phyloP scores from a whole-genome alignment of 495 filamentous ascomycete genomes.

The Lichina pygmaea region DNA sequence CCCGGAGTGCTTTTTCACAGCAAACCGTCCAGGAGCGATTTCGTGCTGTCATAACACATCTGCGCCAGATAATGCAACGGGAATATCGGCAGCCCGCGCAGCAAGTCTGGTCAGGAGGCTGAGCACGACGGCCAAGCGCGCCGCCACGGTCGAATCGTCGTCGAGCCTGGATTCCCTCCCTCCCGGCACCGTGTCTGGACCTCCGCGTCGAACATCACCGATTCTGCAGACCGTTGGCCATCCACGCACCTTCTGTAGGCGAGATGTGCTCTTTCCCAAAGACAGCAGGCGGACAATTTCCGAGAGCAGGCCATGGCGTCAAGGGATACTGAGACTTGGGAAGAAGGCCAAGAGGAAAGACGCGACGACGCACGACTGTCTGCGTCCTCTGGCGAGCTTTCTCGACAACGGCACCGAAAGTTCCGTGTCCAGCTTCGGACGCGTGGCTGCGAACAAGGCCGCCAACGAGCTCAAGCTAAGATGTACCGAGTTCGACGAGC shows the following conservation, averaged over 20 bases:
- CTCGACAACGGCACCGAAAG: constrained; percentile 20
- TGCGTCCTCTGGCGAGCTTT: constrained; percentile 17
- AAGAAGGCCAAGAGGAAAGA: constrained; percentile 12
- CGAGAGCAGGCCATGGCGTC: constrained; percentile 15
- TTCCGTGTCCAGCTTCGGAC: constrained; percentile 28
- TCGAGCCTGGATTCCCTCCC: not conserved
- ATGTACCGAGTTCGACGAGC: constrained; percentile 84
- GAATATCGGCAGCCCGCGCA: not conserved
- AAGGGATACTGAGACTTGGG: constrained; percentile 24
- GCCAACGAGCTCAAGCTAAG: constrained; percentile 57
- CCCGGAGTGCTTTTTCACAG: constrained; percentile 20
- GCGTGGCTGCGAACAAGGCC: constrained; percentile 39
- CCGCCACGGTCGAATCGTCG: not conserved
- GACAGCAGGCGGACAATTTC: not conserved
- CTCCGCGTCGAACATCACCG: no score
- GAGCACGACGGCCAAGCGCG: not conserved
- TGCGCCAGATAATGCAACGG: not conserved
- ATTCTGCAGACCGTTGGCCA: not conserved
- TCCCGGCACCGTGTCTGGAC: not conserved
- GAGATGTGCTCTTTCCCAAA: no score
- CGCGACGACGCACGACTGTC: not conserved
- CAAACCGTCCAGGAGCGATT: constrained; percentile 8
- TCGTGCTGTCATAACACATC: not conserved
- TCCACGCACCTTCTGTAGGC: not conserved
- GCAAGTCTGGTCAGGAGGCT: not conserved